Conservation (phyloP, 2,329 filamentous ascomycete genomes). For the Rhytidhysteron rufulum region DNA sequence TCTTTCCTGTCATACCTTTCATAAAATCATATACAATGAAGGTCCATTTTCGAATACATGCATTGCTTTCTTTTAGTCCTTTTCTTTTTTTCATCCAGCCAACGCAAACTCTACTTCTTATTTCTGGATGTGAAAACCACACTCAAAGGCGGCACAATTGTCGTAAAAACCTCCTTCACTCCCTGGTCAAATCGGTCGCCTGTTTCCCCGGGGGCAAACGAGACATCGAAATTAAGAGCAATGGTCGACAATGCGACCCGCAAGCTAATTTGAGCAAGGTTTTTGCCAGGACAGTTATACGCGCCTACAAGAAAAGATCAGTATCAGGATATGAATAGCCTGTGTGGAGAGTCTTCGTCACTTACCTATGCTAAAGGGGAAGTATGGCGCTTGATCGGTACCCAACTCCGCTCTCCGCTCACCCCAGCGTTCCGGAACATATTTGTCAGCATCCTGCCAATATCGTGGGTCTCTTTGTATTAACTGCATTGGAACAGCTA, state of each 20-base stretch:
- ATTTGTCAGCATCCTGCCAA: slow-evolving; percentile 1
- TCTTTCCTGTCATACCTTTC: no score
- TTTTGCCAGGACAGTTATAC: slow-evolving; percentile 1
- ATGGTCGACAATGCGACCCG: slow-evolving; percentile 2
- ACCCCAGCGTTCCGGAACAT: slow-evolving; percentile 1
- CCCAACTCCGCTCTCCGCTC: neutral
- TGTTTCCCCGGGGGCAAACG: slow-evolving; percentile 7
- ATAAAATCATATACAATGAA: no score
- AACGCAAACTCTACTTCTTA: no score
- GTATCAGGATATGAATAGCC: no score
- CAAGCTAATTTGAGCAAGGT: slow-evolving; percentile 18
- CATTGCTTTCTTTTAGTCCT: no score
- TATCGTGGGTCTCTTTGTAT: neutral
- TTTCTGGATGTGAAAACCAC: slow-evolving; percentile 16
- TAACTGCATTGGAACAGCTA: neutral
- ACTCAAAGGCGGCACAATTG: slow-evolving; percentile 25
- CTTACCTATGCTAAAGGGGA: slow-evolving; percentile 1
- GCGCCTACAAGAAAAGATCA: slow-evolving; percentile 1
- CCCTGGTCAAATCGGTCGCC: slow-evolving; percentile 17
- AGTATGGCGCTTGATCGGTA: neutral
- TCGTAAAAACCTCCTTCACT: slow-evolving; percentile 15
- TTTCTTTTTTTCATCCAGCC: no score
- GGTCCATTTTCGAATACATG: no score
- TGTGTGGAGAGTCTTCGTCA: no score
- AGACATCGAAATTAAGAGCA: slow-evolving; percentile 5